A percentile compares a stretch with the other conserved stretches of the same genome.
phyloP scores from a whole-genome alignment of 805 yeast species.

The Ogataea ramenticola region DNA sequence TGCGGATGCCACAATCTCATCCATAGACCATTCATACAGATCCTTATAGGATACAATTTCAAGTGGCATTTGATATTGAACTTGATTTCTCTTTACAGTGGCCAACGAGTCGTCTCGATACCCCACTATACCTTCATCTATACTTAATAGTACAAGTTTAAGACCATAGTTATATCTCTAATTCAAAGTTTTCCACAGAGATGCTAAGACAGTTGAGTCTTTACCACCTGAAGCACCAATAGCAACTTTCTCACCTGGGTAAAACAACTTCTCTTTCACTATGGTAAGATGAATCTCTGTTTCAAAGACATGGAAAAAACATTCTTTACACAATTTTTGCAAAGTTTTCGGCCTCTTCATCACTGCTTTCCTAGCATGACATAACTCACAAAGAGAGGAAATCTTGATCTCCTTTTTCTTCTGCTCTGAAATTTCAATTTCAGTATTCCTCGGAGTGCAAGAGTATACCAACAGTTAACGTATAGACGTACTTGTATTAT shows the following conservation, averaged over 20 bases:
- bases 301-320: constrained; percentile 88
- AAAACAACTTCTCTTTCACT: constrained; percentile 56
- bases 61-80: constrained; percentile 45
- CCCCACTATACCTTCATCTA: constrained; percentile 96
- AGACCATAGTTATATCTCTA: constrained; percentile 86
- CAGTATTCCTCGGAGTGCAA: background rate
- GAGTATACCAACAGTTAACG: background rate
- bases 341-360: constrained; percentile 89
- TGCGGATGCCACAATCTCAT: constrained; percentile 89
- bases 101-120: constrained; percentile 96
- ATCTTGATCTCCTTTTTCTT: constrained; percentile 26
- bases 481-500: too few species aligned
- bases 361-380: constrained; percentile 76
- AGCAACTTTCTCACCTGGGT: constrained; percentile 81
- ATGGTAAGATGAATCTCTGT: constrained; percentile 94
- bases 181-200: constrained; percentile 77
- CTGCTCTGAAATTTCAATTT: background rate
- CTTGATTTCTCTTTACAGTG: constrained; percentile 88
- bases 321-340: constrained; percentile 81
- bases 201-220: constrained; percentile 92
- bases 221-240: constrained; percentile 99
- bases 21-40: constrained; percentile 97
- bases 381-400: constrained; percentile 65
- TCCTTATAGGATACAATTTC: constrained; percentile 69
- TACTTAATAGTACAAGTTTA: constrained; percentile 72